Evolutionary conservation across 768 basidiomycete species (phyloP).

Genomic region (Grammothele lineata): DNA sequence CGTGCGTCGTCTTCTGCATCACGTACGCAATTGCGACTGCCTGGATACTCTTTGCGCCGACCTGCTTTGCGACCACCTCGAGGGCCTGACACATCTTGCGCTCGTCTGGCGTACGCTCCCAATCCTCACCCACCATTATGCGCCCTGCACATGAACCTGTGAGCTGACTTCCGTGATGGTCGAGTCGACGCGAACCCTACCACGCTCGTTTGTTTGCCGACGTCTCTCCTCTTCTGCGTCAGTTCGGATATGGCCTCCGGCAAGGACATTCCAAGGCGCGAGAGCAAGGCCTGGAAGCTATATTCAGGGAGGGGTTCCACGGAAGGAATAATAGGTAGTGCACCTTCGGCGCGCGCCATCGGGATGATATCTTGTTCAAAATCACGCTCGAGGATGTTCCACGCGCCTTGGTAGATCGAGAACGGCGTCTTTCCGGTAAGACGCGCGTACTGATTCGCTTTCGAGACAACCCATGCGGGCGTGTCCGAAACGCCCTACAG

Average conservation of each 20-base stretch:
- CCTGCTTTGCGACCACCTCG: constrained; percentile 46
- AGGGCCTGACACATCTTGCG: constrained; percentile 38
- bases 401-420: constrained; percentile 32
- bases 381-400: constrained; percentile 33
- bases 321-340: too few relatives aligned
- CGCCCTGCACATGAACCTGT: constrained; percentile 34
- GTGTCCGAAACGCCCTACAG: constrained; percentile 24
- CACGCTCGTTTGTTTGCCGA: constrained; percentile 22
- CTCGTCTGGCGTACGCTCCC: constrained; percentile 46
- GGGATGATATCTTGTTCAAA: constrained; percentile 38
- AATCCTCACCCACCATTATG: constrained; percentile 23
- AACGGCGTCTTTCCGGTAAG: constrained; percentile 34
- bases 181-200: neutral
- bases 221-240: constrained; percentile 23
- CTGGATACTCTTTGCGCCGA: constrained; percentile 31
- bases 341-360: constrained; percentile 30
- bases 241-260: constrained; percentile 17
- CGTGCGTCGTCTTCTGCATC: constrained; percentile 47
- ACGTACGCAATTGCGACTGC: constrained; percentile 49
- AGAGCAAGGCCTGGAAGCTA: constrained; percentile 25
- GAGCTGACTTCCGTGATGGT: too few relatives aligned
- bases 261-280: constrained; percentile 26
- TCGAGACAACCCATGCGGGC: constrained; percentile 36
- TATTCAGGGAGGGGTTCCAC: too few relatives aligned
- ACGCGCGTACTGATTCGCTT: constrained; percentile 37